Evolutionary conservation across 2,329 filamentous ascomycete genomes (phyloP), one percentile per base, ranked within the genome.

Genomic region (Lecanoromycetidae sp.): DNA sequence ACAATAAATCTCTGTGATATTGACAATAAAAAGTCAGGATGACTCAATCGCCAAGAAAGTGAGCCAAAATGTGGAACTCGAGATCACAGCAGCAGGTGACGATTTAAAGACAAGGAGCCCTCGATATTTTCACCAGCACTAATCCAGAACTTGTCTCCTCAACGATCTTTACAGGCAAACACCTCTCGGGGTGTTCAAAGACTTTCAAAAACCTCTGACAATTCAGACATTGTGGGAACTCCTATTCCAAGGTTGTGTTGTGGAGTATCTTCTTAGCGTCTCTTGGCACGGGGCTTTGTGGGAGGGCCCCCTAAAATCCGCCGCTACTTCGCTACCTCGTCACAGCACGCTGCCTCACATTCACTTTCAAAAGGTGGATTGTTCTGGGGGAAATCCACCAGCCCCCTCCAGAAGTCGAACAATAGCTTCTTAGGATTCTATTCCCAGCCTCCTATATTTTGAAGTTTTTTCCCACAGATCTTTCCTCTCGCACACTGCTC

Each of bases 391-490:
- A 27, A 40, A 20, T 39, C n/a, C 36, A 40, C 35, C 44, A 40
- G 26, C 26, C 32, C 36, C 44, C 36, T 38, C 19, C 44, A 39
- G 30, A 32, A 19, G 27, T 22, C 19, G 15, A 25, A 26, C 27
- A 35, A 46, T 9, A 9, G 7, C 6, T 8, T 23, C 10, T 22
- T 36, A 9, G 4, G 29, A 22, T 30, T 17, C 34, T n/a, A 45
- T n/a, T 38, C n/a, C 49, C 45, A 51, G 27, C 40, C 49, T 30
- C 45, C 49, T 42, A 37, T 27, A 32, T 50, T 40, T 19, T 32
- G 15, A 26, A 32, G 25, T 34, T 39, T 17, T 27, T 25, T 37
- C 35, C 10, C 39, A 20, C 23, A 39, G 38, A 27, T 17, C 26
- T 30, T 17, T 23, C 43, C 37, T 32, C 36, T 32, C 19, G 25